These are phyloP conservation scores for Penstemon davidsonii DNA, from an alignment of 257 asterid genomes.

Conservation along the genomic window DNA sequence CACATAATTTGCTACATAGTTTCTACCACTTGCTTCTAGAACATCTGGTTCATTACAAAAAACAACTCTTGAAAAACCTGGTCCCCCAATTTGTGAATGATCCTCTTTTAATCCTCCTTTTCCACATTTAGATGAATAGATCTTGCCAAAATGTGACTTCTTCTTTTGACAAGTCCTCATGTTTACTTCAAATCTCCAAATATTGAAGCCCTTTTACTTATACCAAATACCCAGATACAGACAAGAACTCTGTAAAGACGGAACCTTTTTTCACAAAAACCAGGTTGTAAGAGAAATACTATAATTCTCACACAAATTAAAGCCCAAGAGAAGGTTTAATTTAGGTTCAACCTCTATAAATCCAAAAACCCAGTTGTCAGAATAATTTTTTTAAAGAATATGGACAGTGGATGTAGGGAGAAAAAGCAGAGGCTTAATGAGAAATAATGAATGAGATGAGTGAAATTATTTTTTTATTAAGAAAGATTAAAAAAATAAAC, in stretches of 20 bases:
- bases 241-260: constrained; percentile 1
- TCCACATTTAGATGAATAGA: constrained; percentile 47
- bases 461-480: too few species aligned
- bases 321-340: too few species aligned
- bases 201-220: constrained; percentile 11
- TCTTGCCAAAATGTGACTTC: constrained; percentile 47
- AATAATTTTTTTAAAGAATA: neutral
- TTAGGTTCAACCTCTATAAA: neutral
- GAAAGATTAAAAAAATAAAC: too few species aligned
- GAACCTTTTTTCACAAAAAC: constrained; percentile 15
- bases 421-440: constrained; percentile 11
- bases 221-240: constrained; percentile 32
- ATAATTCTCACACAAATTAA: constrained; percentile 16
- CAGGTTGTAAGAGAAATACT: constrained; percentile 20
- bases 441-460: neutral
- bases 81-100: constrained; percentile 60
- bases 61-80: constrained; percentile 69
- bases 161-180: constrained; percentile 39
- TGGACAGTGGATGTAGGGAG: too few species aligned
- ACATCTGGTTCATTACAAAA: constrained; percentile 53
- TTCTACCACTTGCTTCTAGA: constrained; percentile 37
- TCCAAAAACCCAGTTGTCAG: constrained; percentile 1
- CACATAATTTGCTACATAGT: constrained; percentile 54
- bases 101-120: constrained; percentile 40
- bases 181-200: neutral